Conservation (phyloP, 352 stramenopile species). For the Globisporangium acanthophoron region DNA sequence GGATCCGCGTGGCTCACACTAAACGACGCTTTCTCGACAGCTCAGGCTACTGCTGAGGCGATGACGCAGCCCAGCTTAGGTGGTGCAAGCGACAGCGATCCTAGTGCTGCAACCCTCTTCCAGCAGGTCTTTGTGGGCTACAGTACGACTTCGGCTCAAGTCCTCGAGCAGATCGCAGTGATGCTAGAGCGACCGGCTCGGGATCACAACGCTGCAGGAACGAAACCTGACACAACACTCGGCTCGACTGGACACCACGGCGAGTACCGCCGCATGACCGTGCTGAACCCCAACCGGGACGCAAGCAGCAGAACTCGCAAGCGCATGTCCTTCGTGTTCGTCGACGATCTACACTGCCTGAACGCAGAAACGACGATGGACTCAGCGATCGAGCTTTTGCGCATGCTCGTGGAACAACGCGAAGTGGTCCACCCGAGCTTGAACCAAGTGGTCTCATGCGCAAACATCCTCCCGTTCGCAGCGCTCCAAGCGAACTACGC, state of each 20-base stretch:
- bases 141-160: conserved; percentile 3
- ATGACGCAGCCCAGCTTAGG: background rate
- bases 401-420: conserved; percentile 35
- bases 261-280: background rate
- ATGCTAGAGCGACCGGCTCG: conserved; percentile 5
- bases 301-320: background rate
- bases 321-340: conserved; percentile 28
- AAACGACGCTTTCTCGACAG: conserved; percentile 35
- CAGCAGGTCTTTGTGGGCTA: conserved; percentile 15
- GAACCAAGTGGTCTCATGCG: conserved; percentile 23
- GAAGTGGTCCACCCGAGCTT: conserved; percentile 31
- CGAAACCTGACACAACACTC: background rate
- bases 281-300: background rate
- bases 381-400: conserved; percentile 39
- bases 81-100: background rate
- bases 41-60: conserved; percentile 4
- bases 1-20: conserved; percentile 21
- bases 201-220: background rate
- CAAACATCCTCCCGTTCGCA: conserved; percentile 22
- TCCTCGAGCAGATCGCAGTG: conserved; percentile 11
- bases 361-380: conserved; percentile 16
- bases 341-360: conserved; percentile 60
- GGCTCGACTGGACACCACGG: background rate
- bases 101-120: background rate
- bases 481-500: conserved; percentile 17